Conservation (phyloP, 352 stramenopile genomes). For the Halophytophthora batemanensis region DNA sequence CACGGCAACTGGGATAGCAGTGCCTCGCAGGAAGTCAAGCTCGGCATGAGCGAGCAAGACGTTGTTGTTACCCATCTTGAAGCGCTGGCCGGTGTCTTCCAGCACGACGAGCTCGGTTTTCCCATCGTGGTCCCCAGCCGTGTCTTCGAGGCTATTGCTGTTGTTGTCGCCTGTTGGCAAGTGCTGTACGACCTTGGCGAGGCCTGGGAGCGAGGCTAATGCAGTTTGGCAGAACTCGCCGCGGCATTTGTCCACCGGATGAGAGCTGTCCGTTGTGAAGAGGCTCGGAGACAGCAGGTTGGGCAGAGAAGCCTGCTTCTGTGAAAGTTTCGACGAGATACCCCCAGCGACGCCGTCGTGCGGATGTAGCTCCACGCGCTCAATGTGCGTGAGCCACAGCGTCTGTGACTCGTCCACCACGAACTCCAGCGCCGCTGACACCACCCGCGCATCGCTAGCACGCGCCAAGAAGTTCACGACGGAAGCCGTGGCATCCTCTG, state of each 20-base stretch:
- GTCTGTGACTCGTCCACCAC: constrained; percentile 27
- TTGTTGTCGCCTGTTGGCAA: constrained; percentile 6
- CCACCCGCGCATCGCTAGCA: constrained; percentile 10
- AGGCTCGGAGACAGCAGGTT: constrained; percentile 21
- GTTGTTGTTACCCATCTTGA: constrained; percentile 78
- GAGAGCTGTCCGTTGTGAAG: constrained; percentile 3
- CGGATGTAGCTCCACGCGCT: constrained; percentile 13
- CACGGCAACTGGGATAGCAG: not conserved
- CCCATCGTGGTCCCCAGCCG: constrained; percentile 1
- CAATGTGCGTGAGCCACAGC: constrained; percentile 41
- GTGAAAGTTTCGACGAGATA: not conserved
- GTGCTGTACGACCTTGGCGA: constrained; percentile 16
- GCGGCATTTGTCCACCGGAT: constrained; percentile 34
- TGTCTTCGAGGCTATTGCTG: constrained; percentile 5
- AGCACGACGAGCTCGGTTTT: constrained; percentile 15
- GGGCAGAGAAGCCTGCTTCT: constrained; percentile 42
- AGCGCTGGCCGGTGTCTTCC: constrained; percentile 45
- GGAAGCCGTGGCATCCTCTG: constrained; percentile 13
- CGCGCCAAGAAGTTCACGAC: constrained; percentile 30
- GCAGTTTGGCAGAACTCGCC: constrained; percentile 61
- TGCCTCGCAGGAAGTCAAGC: constrained; percentile 41
- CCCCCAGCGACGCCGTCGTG: not conserved
- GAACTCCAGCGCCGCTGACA: constrained; percentile 31
- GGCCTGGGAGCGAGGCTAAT: constrained; percentile 31
- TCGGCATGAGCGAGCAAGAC: constrained; percentile 61